Percentiles rank a stretch among this genome's conserved stretches.
These are phyloP conservation scores for Penicillium herquei DNA, from an alignment of 495 filamentous ascomycete species.

Conservation along the genomic window DNA sequence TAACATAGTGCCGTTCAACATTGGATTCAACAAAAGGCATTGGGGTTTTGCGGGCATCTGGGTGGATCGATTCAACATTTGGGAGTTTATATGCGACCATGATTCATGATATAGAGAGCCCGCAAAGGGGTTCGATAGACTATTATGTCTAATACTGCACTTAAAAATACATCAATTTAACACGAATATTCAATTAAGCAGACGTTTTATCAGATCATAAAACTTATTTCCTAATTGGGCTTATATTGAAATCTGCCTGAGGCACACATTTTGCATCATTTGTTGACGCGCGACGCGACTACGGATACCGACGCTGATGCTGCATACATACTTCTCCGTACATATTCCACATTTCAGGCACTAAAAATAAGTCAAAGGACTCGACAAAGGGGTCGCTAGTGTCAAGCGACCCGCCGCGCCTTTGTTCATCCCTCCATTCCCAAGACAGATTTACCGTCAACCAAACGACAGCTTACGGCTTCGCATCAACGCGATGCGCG, in stretches of 20 bases:
- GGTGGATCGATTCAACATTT: conserved; percentile 32
- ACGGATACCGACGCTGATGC: too few species aligned
- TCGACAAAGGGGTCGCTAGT: too few species aligned
- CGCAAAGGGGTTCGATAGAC: neutral
- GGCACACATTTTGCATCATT: conserved; percentile 3
- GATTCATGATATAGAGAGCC: conserved; percentile 20
- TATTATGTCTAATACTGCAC: neutral
- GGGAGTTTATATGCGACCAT: conserved; percentile 30
- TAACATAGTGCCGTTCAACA: conserved; percentile 33
- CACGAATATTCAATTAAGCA: too few species aligned
- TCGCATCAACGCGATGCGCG: conserved; percentile 15
- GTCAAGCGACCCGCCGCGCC: neutral
- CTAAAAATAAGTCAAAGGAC: too few species aligned
- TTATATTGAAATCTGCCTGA: conserved; percentile 1
- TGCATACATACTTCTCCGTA: too few species aligned
- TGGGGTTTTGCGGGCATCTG: conserved; percentile 22
- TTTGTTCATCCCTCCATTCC: neutral
- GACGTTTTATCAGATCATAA: too few species aligned
- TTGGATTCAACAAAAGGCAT: conserved; percentile 33
- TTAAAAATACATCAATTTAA: too few species aligned
- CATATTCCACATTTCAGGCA: too few species aligned
- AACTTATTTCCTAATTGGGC: neutral
- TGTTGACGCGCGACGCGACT: conserved; percentile 3
- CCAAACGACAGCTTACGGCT: neutral
- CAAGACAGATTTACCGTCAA: neutral